Evolutionary conservation across 139 green algal species (phyloP).

Genomic region (Desmodesmus armatus): DNA sequence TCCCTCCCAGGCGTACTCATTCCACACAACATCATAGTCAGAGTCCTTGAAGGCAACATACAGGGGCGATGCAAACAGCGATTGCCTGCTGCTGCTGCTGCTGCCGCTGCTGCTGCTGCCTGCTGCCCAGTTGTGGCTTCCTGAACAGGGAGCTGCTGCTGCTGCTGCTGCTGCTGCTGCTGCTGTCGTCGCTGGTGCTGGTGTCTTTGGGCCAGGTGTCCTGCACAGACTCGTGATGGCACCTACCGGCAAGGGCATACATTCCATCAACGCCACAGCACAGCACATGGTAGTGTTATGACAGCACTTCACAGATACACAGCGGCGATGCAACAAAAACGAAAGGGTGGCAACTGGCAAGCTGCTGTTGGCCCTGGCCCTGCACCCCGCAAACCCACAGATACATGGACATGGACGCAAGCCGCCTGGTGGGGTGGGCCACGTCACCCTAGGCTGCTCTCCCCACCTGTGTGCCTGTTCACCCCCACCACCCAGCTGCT

Average conservation of each 20-base stretch:
- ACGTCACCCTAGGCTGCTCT: no score
- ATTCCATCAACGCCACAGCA: no score
- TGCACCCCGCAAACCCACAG: no score
- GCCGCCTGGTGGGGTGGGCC: no score
- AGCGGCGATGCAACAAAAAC: no score
- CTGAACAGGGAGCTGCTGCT: background rate
- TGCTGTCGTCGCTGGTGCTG: background rate
- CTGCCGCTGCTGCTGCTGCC: background rate
- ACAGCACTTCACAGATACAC: no score
- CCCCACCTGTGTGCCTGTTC: background rate
- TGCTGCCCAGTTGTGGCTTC: background rate
- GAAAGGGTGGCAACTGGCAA: no score
- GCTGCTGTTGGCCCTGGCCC: no score
- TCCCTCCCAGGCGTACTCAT: conserved; percentile 20
- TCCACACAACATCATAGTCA: conserved; percentile 4
- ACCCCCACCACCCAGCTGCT: background rate
- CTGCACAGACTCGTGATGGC: background rate
- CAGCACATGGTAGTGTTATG: no score
- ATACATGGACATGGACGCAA: no score
- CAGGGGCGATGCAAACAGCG: background rate
- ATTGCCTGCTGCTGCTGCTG: background rate
- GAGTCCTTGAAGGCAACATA: background rate
- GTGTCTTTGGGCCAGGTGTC: background rate
- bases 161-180: background rate
- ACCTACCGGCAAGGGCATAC: no score